Evolutionary conservation across 257 asterid species (phyloP), one percentile per base, ranked within the genome.

Genomic region (Przewalskia tangutica): DNA sequence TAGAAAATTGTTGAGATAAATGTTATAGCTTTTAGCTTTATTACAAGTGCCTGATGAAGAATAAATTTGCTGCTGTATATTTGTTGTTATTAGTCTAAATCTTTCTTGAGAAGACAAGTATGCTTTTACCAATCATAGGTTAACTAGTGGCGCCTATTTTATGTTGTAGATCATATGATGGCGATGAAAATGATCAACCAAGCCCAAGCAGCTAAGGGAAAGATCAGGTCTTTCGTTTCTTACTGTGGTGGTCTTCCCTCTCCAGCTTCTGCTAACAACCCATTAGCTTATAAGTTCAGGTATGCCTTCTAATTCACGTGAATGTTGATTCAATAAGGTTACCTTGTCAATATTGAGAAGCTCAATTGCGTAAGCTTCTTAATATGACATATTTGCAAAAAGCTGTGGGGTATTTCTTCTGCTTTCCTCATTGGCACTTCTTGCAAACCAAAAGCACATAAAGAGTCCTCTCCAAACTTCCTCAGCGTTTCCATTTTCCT

Each of bases 221-320:
- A 82, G 92, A 91, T 95, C 79, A 95, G 86, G 90, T 94, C 99
- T 62, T 95, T 95, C 82, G 82, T 85, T 88, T 95, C 99, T 82
- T 95, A 94, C 68, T 95, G 97, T 65, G 99, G 97, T 38, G 99
- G 98, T 79, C 97, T 95, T 77, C 99, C 99, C 79, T 90, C 99
- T 60, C 99, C 98, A 14, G 92, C 89, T 81, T 97, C 97, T 81
- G 99, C 98, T 80, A 94, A 94, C 89, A 95, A 95, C 76, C 92
- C 99, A 18, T 85, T 95, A 86, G 99, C 97, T 82, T 94, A 92
- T 88, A 27, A 27, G 32, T 27, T 95, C 86, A 95, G 99, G 99
- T 95, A 82, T 77, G 9, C 77, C 42, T 82, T 77, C 63, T n/a
- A 64, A 58, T 44, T 82, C 77, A 2, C 12, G 62, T 42, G 32